Conservation (phyloP, 2,329 filamentous ascomycete genomes). For the Thielaviopsis populi region DNA sequence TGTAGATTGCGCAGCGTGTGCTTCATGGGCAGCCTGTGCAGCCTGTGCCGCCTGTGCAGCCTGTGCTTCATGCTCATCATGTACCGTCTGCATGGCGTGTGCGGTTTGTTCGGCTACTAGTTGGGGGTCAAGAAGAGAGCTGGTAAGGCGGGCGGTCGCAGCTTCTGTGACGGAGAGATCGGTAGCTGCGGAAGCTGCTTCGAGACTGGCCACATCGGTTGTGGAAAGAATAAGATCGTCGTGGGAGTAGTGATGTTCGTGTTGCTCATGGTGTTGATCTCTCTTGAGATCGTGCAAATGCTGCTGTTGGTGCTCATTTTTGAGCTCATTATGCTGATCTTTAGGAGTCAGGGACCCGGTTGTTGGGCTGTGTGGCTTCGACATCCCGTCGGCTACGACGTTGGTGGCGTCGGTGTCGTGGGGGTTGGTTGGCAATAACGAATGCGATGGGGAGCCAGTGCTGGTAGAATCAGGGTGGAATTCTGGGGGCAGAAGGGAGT, state of each 20-base stretch:
- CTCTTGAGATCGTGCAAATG: neutral
- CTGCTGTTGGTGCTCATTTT: neutral
- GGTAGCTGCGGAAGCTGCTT: neutral
- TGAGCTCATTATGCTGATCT: neutral
- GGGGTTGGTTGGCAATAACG: neutral
- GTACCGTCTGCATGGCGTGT: neutral
- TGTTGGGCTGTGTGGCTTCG: slow-evolving; percentile 4
- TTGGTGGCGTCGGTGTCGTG: slow-evolving; percentile 10
- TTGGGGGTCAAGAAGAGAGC: slow-evolving; percentile 39
- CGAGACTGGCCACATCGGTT: slow-evolving; percentile 2
- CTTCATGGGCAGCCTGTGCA: neutral
- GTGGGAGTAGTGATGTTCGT: slow-evolving; percentile 6
- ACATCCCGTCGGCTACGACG: neutral
- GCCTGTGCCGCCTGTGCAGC: neutral
- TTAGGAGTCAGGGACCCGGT: neutral
- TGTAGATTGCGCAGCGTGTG: neutral
- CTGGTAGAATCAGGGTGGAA: slow-evolving; percentile 4
- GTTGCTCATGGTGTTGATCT: neutral
- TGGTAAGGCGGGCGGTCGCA: slow-evolving; percentile 40
- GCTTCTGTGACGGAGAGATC: slow-evolving; percentile 34
- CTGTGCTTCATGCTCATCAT: neutral
- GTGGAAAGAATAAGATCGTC: slow-evolving; percentile 5
- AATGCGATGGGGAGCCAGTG: slow-evolving; percentile 2
- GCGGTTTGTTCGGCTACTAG: slow-evolving; percentile 20
- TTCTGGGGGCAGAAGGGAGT: slow-evolving; percentile 10